Conservation (phyloP, 1,284 basidiomycete genomes). For the Caloboletus firmus region DNA sequence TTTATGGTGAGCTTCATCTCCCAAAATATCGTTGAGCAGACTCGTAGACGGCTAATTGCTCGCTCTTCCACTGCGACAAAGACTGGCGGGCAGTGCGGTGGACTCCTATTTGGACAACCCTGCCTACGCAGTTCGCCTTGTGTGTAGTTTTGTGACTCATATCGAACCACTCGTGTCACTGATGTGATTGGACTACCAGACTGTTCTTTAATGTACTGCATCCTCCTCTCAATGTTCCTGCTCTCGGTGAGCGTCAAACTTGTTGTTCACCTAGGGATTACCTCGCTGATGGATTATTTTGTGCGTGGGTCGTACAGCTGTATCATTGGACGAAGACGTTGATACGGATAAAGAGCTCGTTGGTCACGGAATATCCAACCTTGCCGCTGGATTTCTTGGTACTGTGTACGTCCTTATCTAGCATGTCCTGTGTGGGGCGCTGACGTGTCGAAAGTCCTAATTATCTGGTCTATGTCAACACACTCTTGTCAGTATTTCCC, state of each 20-base stretch:
- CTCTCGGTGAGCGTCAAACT: slow-evolving; percentile 59
- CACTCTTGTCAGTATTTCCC: slow-evolving; percentile 61
- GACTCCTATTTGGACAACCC: slow-evolving; percentile 66
- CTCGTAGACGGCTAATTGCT: neutral
- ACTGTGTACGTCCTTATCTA: slow-evolving; percentile 59
- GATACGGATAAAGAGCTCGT: slow-evolving; percentile 93
- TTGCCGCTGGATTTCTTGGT: slow-evolving; percentile 78
- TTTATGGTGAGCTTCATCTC: slow-evolving; percentile 55
- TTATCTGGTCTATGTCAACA: slow-evolving; percentile 89
- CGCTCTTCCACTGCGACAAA: neutral
- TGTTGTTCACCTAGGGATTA: neutral
- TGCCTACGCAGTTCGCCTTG: slow-evolving; percentile 83
- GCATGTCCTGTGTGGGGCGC: neutral
- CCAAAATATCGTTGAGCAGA: neutral
- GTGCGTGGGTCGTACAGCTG: slow-evolving; percentile 47
- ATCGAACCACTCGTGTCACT: neutral
- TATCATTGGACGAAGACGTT: slow-evolving; percentile 90
- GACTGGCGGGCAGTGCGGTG: slow-evolving; percentile 48
- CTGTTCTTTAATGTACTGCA: slow-evolving; percentile 93
- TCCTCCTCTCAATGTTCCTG: slow-evolving; percentile 92
- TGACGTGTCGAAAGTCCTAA: slow-evolving; percentile 55
- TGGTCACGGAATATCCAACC: slow-evolving; percentile 90
- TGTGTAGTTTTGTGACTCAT: slow-evolving; percentile 36
- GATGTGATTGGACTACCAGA: slow-evolving; percentile 35
- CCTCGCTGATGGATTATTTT: neutral